Percentiles rank a stretch among this genome's conserved stretches.
Conservation (phyloP, 2,329 filamentous ascomycete species). For the Daldinia sp. region DNA sequence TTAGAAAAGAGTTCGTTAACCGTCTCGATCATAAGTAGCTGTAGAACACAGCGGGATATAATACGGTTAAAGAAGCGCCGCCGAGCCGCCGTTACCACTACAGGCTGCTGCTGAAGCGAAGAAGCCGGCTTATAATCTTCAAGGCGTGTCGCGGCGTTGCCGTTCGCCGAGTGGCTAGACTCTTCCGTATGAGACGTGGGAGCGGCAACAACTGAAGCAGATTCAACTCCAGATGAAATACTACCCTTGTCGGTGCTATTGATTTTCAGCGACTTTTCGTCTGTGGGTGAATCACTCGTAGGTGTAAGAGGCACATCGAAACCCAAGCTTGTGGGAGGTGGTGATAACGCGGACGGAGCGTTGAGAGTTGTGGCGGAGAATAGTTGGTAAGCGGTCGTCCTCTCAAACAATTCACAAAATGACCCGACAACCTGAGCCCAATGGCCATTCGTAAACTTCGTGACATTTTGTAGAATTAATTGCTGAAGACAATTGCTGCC, state of each 20-base stretch:
- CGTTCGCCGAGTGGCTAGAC: constrained; percentile 31
- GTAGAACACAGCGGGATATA: constrained; percentile 96
- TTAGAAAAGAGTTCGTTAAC: constrained; percentile 99
- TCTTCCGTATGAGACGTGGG: constrained; percentile 39
- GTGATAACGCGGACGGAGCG: constrained; percentile 59
- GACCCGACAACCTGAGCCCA: constrained; percentile 95
- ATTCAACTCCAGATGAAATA: constrained; percentile 47
- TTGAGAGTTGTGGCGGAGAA: constrained; percentile 81
- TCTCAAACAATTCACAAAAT: constrained; percentile 94
- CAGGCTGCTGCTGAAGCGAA: constrained; percentile 82
- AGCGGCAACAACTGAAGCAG: constrained; percentile 36
- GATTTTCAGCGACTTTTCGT: constrained; percentile 68
- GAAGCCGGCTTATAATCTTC: constrained; percentile 88
- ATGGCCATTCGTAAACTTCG: constrained; percentile 85
- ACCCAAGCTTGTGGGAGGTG: constrained; percentile 61
- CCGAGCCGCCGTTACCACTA: constrained; percentile 91
- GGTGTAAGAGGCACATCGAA: constrained; percentile 57
- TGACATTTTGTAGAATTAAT: constrained; percentile 93
- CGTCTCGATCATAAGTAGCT: constrained; percentile 98
- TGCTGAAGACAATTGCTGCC: constrained; percentile 98
- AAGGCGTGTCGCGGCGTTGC: constrained; percentile 59
- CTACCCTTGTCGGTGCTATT: constrained; percentile 61
- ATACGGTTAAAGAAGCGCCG: constrained; percentile 98
- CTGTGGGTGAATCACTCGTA: constrained; percentile 50
- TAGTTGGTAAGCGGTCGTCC: constrained; percentile 92